phyloP scores from a whole-genome alignment of 2,329 filamentous ascomycete species.

The Aspergillus latus region DNA sequence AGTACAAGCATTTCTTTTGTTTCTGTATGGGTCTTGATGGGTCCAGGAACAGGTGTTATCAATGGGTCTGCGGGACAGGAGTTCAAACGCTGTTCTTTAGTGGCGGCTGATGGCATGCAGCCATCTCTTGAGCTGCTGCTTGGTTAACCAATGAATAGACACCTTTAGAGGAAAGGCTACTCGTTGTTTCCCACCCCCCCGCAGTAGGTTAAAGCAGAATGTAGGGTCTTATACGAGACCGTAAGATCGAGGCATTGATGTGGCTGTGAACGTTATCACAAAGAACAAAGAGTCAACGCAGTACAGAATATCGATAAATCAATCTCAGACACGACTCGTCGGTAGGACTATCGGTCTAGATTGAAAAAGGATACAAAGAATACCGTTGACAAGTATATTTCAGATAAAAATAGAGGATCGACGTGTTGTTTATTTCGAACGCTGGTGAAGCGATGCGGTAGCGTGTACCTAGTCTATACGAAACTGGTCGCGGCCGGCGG shows the following conservation, averaged over 20 bases:
- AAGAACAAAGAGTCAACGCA: slow-evolving; percentile 4
- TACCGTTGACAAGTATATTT: neutral
- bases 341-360: neutral
- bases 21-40: slow-evolving; percentile 13
- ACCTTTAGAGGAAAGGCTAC: neutral
- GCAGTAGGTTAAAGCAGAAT: neutral
- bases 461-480: neutral
- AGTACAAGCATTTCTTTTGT: slow-evolving; percentile 15
- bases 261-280: slow-evolving; percentile 6
- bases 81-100: slow-evolving; percentile 23
- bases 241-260: slow-evolving; percentile 5
- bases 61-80: slow-evolving; percentile 32
- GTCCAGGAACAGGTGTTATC: slow-evolving; percentile 31
- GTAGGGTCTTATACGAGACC: neutral
- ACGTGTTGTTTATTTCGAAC: neutral
- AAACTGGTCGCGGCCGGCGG: neutral
- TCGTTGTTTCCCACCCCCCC: neutral
- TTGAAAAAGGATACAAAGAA: neutral
- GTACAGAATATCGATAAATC: neutral
- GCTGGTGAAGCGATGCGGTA: neutral
- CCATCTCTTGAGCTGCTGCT: slow-evolving; percentile 14
- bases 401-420: slow-evolving; percentile 6
- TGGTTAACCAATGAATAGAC: slow-evolving; percentile 15
- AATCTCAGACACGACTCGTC: neutral
- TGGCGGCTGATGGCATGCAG: slow-evolving; percentile 20